These are phyloP conservation scores for Tolypocladium ophioglossoides DNA, from an alignment of 2,329 filamentous ascomycete genomes.

Conservation along the genomic window DNA sequence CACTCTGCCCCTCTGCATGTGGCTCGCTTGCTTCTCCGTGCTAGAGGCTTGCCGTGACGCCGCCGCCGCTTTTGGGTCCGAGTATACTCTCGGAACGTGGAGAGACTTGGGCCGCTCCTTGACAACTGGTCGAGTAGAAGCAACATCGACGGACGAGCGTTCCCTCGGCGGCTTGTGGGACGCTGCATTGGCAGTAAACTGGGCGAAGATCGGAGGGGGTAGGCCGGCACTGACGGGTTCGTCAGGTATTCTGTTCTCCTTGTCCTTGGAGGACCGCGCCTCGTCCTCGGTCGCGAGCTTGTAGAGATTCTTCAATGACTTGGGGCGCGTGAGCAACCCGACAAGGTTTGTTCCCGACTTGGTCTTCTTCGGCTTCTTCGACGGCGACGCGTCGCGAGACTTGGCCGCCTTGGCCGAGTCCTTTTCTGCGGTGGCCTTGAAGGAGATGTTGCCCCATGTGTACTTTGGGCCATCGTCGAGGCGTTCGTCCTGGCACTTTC, in stretches of 20 bases:
- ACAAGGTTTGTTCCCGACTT: conserved; percentile 81
- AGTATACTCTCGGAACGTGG: conserved; percentile 21
- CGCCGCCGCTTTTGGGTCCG: conserved; percentile 8
- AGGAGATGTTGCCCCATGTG: conserved; percentile 26
- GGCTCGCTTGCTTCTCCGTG: conserved; percentile 18
- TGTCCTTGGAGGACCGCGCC: conserved; percentile 49
- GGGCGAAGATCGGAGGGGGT: conserved; percentile 68
- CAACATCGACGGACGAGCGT: conserved; percentile 2
- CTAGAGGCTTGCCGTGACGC: conserved; percentile 17
- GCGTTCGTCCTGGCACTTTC: conserved; percentile 23
- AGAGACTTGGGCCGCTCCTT: conserved; percentile 43
- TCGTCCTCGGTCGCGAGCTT: conserved; percentile 42
- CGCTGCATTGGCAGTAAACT: conserved; percentile 40
- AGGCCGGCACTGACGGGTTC: conserved; percentile 12
- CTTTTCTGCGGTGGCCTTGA: conserved; percentile 30
- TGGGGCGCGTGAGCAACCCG: conserved; percentile 62
- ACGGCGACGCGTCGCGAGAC: conserved; percentile 36
- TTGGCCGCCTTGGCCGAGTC: conserved; percentile 24
- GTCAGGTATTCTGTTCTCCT: conserved; percentile 67
- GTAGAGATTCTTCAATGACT: conserved; percentile 59
- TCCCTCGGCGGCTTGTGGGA: conserved; percentile 1
- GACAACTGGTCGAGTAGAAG: not conserved
- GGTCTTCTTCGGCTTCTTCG: conserved; percentile 64
- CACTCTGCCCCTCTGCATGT: conserved; percentile 28
- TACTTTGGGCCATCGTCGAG: conserved; percentile 18